Percentiles rank a stretch among this genome's conserved stretches.
Evolutionary conservation across 2,329 filamentous ascomycete species (phyloP).

Genomic region (Fusarium sp.): DNA sequence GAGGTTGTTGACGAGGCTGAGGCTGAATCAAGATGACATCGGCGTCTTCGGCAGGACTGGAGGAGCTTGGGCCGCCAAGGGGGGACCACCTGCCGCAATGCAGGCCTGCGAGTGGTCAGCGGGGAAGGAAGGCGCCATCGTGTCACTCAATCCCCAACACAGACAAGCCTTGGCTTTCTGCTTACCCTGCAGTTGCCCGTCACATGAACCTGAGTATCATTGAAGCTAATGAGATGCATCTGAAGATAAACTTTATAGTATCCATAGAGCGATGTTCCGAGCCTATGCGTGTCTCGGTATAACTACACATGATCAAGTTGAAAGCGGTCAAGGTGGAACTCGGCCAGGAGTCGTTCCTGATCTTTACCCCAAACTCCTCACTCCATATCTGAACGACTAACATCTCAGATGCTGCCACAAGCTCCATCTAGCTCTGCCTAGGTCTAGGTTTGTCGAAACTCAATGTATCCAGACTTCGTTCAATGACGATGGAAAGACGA

Average conservation of each 20-base stretch:
- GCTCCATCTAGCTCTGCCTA: constrained; percentile 12
- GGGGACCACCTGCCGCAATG: constrained; percentile 29
- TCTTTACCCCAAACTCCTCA: constrained; percentile 10
- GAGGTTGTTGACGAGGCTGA: constrained; percentile 35
- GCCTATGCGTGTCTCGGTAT: background rate
- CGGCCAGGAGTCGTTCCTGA: background rate
- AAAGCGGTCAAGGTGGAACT: too few species aligned
- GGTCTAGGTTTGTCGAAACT: constrained; percentile 23
- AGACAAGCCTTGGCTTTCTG: background rate
- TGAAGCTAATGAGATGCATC: background rate
- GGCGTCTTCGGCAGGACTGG: constrained; percentile 12
- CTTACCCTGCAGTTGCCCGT: constrained; percentile 26
- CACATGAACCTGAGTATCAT: background rate
- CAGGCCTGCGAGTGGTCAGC: constrained; percentile 27
- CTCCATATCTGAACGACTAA: background rate
- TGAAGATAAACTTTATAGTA: constrained; percentile 2
- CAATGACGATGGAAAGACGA: constrained; percentile 28
- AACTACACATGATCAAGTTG: background rate
- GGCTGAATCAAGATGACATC: constrained; percentile 22
- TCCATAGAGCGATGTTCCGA: too few species aligned
- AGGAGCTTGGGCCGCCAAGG: constrained; percentile 40
- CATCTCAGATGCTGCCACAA: constrained; percentile 17
- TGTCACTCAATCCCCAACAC: constrained; percentile 4
- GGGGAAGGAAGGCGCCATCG: constrained; percentile 8
- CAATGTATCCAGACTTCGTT: constrained; percentile 1